Percentiles rank a stretch among this genome's conserved stretches.
Conservation (phyloP, 495 filamentous ascomycete genomes). For the Aspergillus kassunensis region DNA sequence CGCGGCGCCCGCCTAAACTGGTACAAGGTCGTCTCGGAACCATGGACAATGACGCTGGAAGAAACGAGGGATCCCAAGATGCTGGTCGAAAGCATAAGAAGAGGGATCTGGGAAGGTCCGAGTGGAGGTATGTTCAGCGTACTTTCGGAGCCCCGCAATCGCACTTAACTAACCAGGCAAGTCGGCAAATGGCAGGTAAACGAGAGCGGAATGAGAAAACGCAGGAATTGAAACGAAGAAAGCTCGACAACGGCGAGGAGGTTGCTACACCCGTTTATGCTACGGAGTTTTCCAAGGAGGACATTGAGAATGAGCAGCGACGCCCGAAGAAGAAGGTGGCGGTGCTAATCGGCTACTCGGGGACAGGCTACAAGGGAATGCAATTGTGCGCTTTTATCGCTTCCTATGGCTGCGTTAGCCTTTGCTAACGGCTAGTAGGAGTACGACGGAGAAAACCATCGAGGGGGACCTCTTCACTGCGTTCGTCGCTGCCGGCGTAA, state of each 20-base stretch:
- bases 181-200: constrained; percentile 59
- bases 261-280: constrained; percentile 42
- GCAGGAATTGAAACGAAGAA: constrained; percentile 56
- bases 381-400: constrained; percentile 56
- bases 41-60: constrained; percentile 41
- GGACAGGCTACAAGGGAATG: constrained; percentile 96
- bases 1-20: background rate
- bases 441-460: constrained; percentile 73
- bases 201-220: constrained; percentile 56
- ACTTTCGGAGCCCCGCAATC: background rate
- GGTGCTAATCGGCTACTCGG: constrained; percentile 89
- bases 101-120: constrained; percentile 61
- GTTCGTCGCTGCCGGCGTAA: constrained; percentile 82
- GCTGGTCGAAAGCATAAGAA: constrained; percentile 52
- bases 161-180: constrained; percentile 56
- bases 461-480: constrained; percentile 95
- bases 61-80: constrained; percentile 33
- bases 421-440: constrained; percentile 44
- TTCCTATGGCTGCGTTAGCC: background rate
- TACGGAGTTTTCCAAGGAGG: constrained; percentile 63
- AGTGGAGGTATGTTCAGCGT: constrained; percentile 53
- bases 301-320: constrained; percentile 78
- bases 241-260: constrained; percentile 46
- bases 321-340: constrained; percentile 94
- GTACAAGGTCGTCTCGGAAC: constrained; percentile 8